These are phyloP conservation scores for Xylaria sp. DNA, from an alignment of 2,329 filamentous ascomycete species.

Conservation along the genomic window DNA sequence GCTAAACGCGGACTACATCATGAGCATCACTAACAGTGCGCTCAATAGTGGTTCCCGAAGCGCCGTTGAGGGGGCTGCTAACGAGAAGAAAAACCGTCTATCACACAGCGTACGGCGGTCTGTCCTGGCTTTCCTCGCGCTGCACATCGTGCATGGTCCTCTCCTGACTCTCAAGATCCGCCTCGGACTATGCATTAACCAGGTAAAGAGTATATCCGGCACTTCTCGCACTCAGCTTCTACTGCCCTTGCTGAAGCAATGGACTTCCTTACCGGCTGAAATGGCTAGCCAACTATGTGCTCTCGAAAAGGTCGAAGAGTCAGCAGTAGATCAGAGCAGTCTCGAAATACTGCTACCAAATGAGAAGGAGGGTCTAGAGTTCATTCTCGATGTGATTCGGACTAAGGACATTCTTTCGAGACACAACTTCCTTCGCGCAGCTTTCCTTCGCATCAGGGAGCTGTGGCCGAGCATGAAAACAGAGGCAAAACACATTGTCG, in stretches of 20 bases:
- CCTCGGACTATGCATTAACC: constrained; percentile 66
- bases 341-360: constrained; percentile 51
- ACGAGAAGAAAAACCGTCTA: constrained; percentile 50
- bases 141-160: constrained; percentile 66
- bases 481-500: constrained; percentile 53
- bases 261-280: constrained; percentile 52
- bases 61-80: constrained; percentile 26
- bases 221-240: constrained; percentile 67
- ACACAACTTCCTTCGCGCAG: constrained; percentile 54
- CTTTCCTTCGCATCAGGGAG: constrained; percentile 63
- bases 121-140: constrained; percentile 66
- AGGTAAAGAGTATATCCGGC: constrained; percentile 64
- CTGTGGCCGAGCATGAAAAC: constrained; percentile 70
- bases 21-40: constrained; percentile 54
- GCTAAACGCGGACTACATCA: constrained; percentile 68
- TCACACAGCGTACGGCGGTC: constrained; percentile 58
- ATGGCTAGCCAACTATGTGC: constrained; percentile 48
- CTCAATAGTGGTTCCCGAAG: constrained; percentile 46
- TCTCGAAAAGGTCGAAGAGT: constrained; percentile 40
- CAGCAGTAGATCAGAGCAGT: constrained; percentile 38
- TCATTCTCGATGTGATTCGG: constrained; percentile 45
- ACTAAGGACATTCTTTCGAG: constrained; percentile 39
- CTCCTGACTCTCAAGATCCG: constrained; percentile 62
- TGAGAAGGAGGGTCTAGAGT: constrained; percentile 47
- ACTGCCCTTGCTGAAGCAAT: constrained; percentile 67